These are phyloP conservation scores for Starmera amethionina DNA, from an alignment of 805 yeast species.

Conservation along the genomic window DNA sequence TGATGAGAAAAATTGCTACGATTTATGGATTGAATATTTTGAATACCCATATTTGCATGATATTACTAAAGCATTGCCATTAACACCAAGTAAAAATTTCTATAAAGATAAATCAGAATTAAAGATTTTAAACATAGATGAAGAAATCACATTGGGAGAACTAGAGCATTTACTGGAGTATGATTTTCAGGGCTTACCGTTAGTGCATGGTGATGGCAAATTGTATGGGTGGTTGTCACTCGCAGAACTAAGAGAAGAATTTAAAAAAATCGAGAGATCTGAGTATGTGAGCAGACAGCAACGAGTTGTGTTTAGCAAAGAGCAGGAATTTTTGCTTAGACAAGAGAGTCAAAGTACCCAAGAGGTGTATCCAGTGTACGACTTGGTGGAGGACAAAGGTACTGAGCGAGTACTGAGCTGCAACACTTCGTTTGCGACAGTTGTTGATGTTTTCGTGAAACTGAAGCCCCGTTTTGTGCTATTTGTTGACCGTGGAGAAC, in stretches of 20 bases:
- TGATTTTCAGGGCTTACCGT: conserved; percentile 33
- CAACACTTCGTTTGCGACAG: conserved; percentile 14
- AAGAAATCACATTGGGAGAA: conserved; percentile 17
- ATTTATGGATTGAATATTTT: conserved; percentile 36
- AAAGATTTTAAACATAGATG: conserved; percentile 24
- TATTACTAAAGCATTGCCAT: conserved; percentile 30
- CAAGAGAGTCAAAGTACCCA: background rate
- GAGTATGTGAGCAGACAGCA: background rate
- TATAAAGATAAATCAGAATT: conserved; percentile 25
- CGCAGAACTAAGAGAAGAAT: conserved; percentile 24
- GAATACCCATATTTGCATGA: conserved; percentile 35
- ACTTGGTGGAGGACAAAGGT: conserved; percentile 9
- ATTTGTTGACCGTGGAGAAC: conserved; percentile 13
- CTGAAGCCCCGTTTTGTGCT: conserved; percentile 19
- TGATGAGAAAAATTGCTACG: conserved; percentile 54
- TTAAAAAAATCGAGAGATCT: conserved; percentile 6
- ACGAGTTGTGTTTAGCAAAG: background rate
- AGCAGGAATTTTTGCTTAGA: background rate
- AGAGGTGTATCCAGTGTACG: conserved; percentile 2
- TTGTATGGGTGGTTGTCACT: conserved; percentile 35
- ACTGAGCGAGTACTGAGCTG: conserved; percentile 9
- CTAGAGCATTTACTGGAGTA: conserved; percentile 13
- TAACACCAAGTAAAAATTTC: conserved; percentile 22
- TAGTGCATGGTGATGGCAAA: conserved; percentile 23
- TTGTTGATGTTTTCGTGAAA: conserved; percentile 20